Base-by-base conservation (phyloP, 805 yeast genomes). In the Ogataea methanolica region DNA sequence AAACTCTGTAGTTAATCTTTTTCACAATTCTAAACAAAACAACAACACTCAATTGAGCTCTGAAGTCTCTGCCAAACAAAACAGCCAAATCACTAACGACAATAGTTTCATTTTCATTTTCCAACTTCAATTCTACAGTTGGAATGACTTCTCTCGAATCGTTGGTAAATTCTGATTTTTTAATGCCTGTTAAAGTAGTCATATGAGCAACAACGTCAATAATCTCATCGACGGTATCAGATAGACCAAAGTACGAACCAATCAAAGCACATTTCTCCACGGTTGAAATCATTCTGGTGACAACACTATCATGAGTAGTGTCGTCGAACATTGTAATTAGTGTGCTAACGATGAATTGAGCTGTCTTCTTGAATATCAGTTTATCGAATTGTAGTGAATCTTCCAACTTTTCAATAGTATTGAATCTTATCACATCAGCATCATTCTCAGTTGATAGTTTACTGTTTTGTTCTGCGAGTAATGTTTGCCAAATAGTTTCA, bases 301-400 rank as follows among this genome's bases (percentile, higher is more conserved):
- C 83, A 9, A 94, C 82, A 42, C 88, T 87, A 63, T 94, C 98
- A 62, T 94, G 97, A 0, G 88, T 72, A 0, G 98, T 96, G 44
- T 87, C 88, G 29, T 86, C 83, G 67, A 89, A 94, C 38, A 92
- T 88, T 44, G 76, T 78, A 44, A 91, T 75, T 38, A 91, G 67
- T 0, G 96, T 83, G 11, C 83, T 78, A 6, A 88, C 75, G n/a
- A 94, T 71, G 17, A 78, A 78, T 37, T 77, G 74, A 57, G 86
- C 85, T 6, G 79, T 71, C 11, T 76, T 71, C 44, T 76, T 80
- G 61, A 92, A 91, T 26, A 92, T 71, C 14, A 79, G 79, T 52
- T 74, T 78, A 62, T 92, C 96, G 58, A 86, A 86, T 34, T 80
- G 82, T 26, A 82, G 62, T 5, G 58, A 45, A 17, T 54, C 54